Evolutionary conservation across 208 protist species (phyloP).

Genomic region (Leishmania turanica): DNA sequence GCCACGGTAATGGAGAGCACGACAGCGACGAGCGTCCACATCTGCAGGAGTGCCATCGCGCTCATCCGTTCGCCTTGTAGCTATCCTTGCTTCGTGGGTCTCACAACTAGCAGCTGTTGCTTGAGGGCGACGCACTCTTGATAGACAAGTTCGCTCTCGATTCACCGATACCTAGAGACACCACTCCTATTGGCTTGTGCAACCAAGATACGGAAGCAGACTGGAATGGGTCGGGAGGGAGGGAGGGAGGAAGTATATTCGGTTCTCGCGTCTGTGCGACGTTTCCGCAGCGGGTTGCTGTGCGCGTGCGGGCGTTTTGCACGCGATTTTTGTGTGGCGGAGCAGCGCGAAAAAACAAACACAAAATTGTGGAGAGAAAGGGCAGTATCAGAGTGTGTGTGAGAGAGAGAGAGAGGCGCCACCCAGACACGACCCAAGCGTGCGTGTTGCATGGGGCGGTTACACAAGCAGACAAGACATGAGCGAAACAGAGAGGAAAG

Average conservation of each 20-base stretch:
- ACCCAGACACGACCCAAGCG: background rate
- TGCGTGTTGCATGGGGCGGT: background rate
- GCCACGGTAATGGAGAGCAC: constrained; percentile 1
- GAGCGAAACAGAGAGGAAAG: background rate
- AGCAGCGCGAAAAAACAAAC: background rate
- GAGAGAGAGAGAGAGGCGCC: background rate
- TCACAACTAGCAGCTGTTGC: background rate
- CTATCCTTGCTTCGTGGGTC: background rate
- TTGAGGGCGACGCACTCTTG: background rate
- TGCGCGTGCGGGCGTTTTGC: background rate
- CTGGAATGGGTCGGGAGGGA: background rate
- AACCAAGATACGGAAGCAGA: background rate
- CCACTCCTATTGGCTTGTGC: background rate
- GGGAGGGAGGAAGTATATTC: background rate
- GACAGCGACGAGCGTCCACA: background rate
- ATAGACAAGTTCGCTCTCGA: background rate
- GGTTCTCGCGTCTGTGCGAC: background rate
- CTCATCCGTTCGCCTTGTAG: background rate
- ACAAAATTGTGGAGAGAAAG: background rate
- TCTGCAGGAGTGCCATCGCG: background rate
- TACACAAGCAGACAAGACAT: background rate
- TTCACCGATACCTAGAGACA: background rate
- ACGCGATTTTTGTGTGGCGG: background rate
- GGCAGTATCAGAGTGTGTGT: too few species aligned
- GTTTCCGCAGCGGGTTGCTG: background rate